Evolutionary conservation across 2,329 filamentous ascomycete genomes (phyloP).

Genomic region (Botrytis deweyae): DNA sequence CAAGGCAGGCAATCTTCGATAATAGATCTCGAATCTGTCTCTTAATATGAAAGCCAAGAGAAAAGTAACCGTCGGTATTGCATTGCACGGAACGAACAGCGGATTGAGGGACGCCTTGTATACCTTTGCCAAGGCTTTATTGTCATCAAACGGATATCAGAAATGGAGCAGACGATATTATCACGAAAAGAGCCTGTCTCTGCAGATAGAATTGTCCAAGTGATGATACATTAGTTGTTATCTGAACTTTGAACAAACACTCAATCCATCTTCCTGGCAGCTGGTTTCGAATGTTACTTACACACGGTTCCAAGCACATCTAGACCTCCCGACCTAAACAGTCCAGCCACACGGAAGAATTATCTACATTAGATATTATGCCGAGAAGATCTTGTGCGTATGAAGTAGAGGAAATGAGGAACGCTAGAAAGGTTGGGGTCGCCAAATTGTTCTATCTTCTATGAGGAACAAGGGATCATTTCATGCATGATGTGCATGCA

Average conservation of each 20-base stretch:
- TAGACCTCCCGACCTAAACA: background rate
- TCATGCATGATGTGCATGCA: constrained; percentile 2
- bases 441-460: background rate
- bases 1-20: constrained; percentile 12
- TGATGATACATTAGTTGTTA: background rate
- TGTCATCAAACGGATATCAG: background rate
- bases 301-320: background rate
- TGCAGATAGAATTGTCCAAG: background rate
- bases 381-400: constrained; percentile 6
- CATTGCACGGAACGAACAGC: constrained; percentile 11
- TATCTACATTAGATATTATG: background rate
- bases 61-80: constrained; percentile 14
- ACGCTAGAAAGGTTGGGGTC: background rate
- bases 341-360: constrained; percentile 7
- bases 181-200: constrained; percentile 10
- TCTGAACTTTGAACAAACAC: background rate
- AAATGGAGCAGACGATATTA: constrained; percentile 8
- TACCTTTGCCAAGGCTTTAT: constrained; percentile 12
- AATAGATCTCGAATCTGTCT: constrained; percentile 16
- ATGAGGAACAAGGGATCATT: background rate
- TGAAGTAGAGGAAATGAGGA: background rate
- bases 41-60: constrained; percentile 19
- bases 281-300: constrained; percentile 3
- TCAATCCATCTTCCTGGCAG: constrained; percentile 8
- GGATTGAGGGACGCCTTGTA: constrained; percentile 20